Base-by-base conservation (phyloP, 257 asterid genomes). In the Asclepias syriaca region DNA sequence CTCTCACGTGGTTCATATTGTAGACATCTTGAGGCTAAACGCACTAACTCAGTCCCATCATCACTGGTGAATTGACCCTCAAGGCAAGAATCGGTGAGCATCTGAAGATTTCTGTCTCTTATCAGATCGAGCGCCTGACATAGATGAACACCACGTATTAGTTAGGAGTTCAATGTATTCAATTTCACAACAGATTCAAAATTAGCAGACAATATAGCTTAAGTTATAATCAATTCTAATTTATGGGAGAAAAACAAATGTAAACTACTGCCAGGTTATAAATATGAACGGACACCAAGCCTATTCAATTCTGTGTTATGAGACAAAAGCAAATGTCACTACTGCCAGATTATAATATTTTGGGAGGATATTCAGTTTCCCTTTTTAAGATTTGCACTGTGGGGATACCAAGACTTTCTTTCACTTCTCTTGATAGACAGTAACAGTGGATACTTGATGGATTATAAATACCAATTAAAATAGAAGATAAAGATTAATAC, bases 1-100 rank as follows among this genome's bases (percentile, higher is more conserved):
- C 99, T 85, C 74, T 91, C 98, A 24, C 93, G 91, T 19, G 96
- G 93, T 79, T 94, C 99, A 54, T 88, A 91, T 71, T 94, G 97
- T 87, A 94, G 81, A 87, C 99, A 94, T 73, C 97, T 91, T 48
- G 96, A 87, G 73, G 99, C 98, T 79, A 94, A 72, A 51, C 96
- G 80, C 10, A 94, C 96, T 84, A 94, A 82, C 77, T 91, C 97
- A 34, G 97, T 89, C 24, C 97, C 92, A 71, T 90, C 98, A 54
- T 87, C 95, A 53, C 83, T 84, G 13, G 97, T 86, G 73, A 91
- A 91, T 68, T 94, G 96, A 37, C 98, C 97, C 87, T 94, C 99
- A 84, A 94, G 78, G 80, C 97, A 84, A 63, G 88, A 84, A 77
- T 84, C 88, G 0, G 86, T 82, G 32, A 84, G 77, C 86, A 81